Evolutionary conservation across 257 asterid genomes (phyloP).

Genomic region (Coffea canephora): DNA sequence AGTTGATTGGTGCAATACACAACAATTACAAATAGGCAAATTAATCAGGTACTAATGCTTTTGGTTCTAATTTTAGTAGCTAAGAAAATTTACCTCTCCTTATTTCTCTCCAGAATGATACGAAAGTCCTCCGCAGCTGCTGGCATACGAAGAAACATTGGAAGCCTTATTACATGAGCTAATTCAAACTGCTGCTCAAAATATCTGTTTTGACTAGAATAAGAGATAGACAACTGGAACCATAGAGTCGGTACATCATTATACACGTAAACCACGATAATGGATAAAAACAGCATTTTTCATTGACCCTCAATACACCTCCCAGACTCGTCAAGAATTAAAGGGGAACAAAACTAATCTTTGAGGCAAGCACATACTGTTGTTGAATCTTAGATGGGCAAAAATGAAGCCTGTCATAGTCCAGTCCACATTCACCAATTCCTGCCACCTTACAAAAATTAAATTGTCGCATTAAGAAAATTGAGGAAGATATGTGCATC

Average conservation of each 20-base stretch:
- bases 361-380: no score
- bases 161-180: constrained; percentile 79
- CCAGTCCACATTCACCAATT: no score
- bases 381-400: no score
- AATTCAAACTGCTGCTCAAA: constrained; percentile 92
- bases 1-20: neutral
- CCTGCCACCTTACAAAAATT: no score
- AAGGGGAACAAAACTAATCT: no score
- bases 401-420: no score
- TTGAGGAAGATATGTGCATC: no score
- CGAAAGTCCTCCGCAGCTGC: constrained; percentile 94
- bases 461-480: no score
- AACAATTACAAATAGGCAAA: neutral
- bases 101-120: constrained; percentile 60
- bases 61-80: neutral
- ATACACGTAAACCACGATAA: neutral
- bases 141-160: constrained; percentile 99
- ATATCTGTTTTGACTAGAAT: constrained; percentile 48
- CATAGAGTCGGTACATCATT: constrained; percentile 14
- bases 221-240: constrained; percentile 20
- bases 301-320: neutral
- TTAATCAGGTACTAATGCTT: neutral
- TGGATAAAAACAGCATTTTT: constrained; percentile 1
- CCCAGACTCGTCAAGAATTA: no score
- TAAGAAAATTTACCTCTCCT: constrained; percentile 47